Base-by-base conservation (phyloP, 2,329 filamentous ascomycete species). In the Penicillium sclerotiorum region DNA sequence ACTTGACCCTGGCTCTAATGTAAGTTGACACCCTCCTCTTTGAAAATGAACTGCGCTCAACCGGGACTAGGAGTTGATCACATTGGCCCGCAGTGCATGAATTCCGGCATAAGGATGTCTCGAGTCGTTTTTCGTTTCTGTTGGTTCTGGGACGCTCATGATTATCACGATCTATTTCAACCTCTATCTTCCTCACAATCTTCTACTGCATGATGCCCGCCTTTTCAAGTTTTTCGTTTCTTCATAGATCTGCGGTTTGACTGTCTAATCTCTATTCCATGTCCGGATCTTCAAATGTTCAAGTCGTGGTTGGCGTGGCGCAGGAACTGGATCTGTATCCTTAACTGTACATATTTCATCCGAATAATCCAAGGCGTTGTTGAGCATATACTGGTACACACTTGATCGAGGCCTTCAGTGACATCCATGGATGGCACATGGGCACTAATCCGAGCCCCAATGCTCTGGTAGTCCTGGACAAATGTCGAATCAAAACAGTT, bases 1-100 rank as follows among this genome's bases (percentile, higher is more conserved):
- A 85, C 60, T 70, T 85, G 52, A 84, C 82, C n/a, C 64, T 85
- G 46, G 81, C 69, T 47, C 61, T 76, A 35, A 65, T 75, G 73
- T 75, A 70, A 68, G 72, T 73, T 4, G 27, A 45, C 45, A 20
- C 49, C n/a, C 28, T 27, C 18, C 32, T 27, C 11, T 45, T 40
- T 17, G n/a, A 17, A 28, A n/a, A 33, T 25, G 23, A 38, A 45
- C 44, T 33, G 43, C 46, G 52, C 59, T 62, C 55, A 62, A 55
- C 43, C 47, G 50, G 45, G 52, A 56, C 25, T 55, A 62, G 59
- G 59, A 62, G 59, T 62, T 62, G 57, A 62, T 62, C 45, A 36
- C 45, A 25, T 54, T 47, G 52, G 41, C 46, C n/a, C 39, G 42
- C 45, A 62, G 58, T 45, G 59, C 59, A 45, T 62, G 49, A 62